A percentile compares a stretch with the other conserved stretches of the same genome.
Conservation (phyloP, 2,329 filamentous ascomycete genomes). For the Colletotrichum sp. region DNA sequence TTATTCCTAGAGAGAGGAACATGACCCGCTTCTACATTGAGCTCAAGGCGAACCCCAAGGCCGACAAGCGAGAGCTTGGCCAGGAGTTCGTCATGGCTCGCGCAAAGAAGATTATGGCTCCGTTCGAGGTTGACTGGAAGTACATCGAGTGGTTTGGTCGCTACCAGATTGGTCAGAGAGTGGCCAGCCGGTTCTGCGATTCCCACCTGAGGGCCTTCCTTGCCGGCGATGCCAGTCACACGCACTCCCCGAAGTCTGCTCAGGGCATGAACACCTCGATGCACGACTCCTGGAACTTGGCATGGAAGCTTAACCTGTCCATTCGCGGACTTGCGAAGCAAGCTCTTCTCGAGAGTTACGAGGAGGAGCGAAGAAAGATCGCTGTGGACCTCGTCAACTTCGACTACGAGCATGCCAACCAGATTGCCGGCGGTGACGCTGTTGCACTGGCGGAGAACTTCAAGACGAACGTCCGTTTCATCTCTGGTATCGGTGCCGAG, state of each 20-base stretch:
- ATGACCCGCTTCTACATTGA: conserved; percentile 71
- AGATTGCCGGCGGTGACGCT: conserved; percentile 66
- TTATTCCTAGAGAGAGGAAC: conserved; percentile 75
- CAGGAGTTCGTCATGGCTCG: conserved; percentile 75
- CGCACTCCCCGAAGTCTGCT: conserved; percentile 74
- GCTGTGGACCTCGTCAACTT: conserved; percentile 65
- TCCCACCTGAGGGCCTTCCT: conserved; percentile 68
- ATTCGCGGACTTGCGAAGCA: conserved; percentile 61
- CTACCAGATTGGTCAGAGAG: conserved; percentile 73
- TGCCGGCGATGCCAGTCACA: conserved; percentile 74
- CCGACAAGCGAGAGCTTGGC: conserved; percentile 47
- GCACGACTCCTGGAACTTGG: conserved; percentile 66
- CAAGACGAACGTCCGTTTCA: conserved; percentile 73
- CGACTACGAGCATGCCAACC: conserved; percentile 62
- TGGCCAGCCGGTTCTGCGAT: conserved; percentile 73
- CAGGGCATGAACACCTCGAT: conserved; percentile 71
- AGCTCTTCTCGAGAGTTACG: conserved; percentile 64
- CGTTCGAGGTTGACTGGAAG: conserved; percentile 62
- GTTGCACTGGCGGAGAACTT: conserved; percentile 72
- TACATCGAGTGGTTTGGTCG: conserved; percentile 74
- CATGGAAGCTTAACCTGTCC: conserved; percentile 56
- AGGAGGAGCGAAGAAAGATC: conserved; percentile 66
- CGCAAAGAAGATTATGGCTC: conserved; percentile 64
- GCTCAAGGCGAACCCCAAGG: conserved; percentile 51
- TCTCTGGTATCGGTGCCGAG: conserved; percentile 73